Percentiles rank a stretch among this genome's conserved stretches.
phyloP scores from a whole-genome alignment of 2,329 filamentous ascomycete genomes.

The Microdochium trichocladiopsis region DNA sequence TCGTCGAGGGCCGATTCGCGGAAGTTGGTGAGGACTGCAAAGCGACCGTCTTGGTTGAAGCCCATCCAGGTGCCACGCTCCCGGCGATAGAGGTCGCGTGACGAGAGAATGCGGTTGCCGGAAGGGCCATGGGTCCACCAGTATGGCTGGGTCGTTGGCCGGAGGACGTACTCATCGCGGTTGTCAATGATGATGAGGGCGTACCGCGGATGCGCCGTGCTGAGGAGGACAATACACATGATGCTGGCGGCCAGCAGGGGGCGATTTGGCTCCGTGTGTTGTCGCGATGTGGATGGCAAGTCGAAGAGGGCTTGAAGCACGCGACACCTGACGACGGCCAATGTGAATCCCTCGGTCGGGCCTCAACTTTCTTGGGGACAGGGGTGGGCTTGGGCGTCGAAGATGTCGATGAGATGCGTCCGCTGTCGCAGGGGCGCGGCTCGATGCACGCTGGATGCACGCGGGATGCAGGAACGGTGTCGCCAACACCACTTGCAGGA shows the following conservation, averaged over 20 bases:
- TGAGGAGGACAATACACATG: constrained; percentile 75
- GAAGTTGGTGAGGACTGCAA: constrained; percentile 62
- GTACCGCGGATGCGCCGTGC: constrained; percentile 69
- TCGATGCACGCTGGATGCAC: not conserved
- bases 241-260: constrained; percentile 3
- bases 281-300: no score
- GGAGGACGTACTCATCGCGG: constrained; percentile 65
- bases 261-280: no score
- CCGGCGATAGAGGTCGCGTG: constrained; percentile 53
- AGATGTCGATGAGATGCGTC: not conserved
- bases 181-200: constrained; percentile 71
- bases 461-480: not conserved
- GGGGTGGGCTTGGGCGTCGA: not conserved
- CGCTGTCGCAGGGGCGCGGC: not conserved
- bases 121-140: constrained; percentile 49
- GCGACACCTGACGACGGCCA: not conserved
- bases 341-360: not conserved
- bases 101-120: constrained; percentile 43
- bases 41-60: constrained; percentile 49
- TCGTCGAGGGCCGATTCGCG: constrained; percentile 46
- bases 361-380: not conserved
- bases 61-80: constrained; percentile 63
- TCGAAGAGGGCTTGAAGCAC: not conserved
- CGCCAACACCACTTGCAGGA: not conserved
- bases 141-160: constrained; percentile 55